Evolutionary conservation across 805 yeast genomes (phyloP), one percentile per base, ranked within the genome.

Genomic region (Barnettozyma sp.): DNA sequence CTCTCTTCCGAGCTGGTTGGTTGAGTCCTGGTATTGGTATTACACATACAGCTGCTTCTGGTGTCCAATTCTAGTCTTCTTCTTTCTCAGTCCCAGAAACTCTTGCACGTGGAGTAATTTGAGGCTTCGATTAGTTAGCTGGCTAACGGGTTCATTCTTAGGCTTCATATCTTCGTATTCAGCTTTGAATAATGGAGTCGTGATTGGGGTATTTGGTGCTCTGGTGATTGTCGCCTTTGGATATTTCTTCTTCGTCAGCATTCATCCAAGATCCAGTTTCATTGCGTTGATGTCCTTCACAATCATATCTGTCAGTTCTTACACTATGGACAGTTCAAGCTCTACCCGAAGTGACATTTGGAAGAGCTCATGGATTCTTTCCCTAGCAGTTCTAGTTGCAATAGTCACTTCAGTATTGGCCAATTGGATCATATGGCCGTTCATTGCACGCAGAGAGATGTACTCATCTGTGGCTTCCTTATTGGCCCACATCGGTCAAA

Each of bases 381-480:
- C 66, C 6, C 27, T 65, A 3, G 54, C 67, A 4, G 44, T 68
- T 1, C 40, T 66, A 10, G 55, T 69, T n/a, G 66, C 71, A 11
- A 43, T 67, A 10, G 17, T 56, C 7, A 39, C 59, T 0, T 52
- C 73, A 0, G 53, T 66, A 18, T 44, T 63, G 2, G 49, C 63
- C 6, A 66, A 63, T 37, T 68, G 73, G 71, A 30, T 67, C 1
- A 45, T 69, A 11, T 70, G 75, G 73, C 70, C 76, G 2, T 68
- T 66, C 45, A 57, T 57, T 16, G 69, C 74, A 4, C 59, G 66
- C 26, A 55, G 53, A 8, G 72, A 68, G 35, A 53, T 69, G 5
- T 58, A 66, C 22, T 36, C 52, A 2, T 62, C 71, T 0, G 48
- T 63, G 15, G 51, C 73, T 0, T 54, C 61, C 1, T 41, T 70